Conservation (phyloP, 2,329 filamentous ascomycete genomes). For the Nothophaeocryptopus gaeumannii region DNA sequence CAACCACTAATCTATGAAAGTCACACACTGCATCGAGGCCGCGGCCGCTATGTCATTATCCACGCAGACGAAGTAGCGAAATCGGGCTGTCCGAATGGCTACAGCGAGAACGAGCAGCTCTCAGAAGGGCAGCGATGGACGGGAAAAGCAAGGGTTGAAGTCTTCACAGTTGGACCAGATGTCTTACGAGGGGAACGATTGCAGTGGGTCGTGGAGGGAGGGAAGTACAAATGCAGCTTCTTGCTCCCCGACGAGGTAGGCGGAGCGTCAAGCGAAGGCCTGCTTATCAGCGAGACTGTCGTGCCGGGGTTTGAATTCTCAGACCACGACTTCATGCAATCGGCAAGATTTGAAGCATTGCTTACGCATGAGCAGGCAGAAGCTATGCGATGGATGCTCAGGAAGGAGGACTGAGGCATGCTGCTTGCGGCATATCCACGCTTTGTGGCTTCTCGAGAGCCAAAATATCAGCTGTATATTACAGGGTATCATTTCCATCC, state of each 20-base stretch:
- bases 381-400: slow-evolving; percentile 48
- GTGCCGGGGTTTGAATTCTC: slow-evolving; percentile 65
- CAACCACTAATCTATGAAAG: too few relatives aligned
- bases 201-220: slow-evolving; percentile 68
- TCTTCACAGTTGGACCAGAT: slow-evolving; percentile 61
- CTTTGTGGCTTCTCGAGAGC: background rate
- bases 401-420: slow-evolving; percentile 20
- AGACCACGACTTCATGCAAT: slow-evolving; percentile 65
- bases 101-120: slow-evolving; percentile 50
- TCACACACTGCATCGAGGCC: slow-evolving; percentile 63
- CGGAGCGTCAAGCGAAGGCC: slow-evolving; percentile 43
- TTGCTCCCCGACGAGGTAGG: slow-evolving; percentile 50
- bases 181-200: slow-evolving; percentile 58
- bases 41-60: slow-evolving; percentile 63
- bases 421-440: background rate
- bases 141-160: slow-evolving; percentile 55
- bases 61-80: slow-evolving; percentile 51
- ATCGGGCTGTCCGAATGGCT: slow-evolving; percentile 18
- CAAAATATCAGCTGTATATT: background rate
- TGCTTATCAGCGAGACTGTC: slow-evolving; percentile 67
- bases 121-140: slow-evolving; percentile 48
- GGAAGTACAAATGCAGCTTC: slow-evolving; percentile 64
- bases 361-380: slow-evolving; percentile 51
- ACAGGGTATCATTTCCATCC: slow-evolving; percentile 16
- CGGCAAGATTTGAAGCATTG: slow-evolving; percentile 51